These are phyloP conservation scores for Syzygium oleosum DNA, from an alignment of 345 rosid species.

Conservation along the genomic window DNA sequence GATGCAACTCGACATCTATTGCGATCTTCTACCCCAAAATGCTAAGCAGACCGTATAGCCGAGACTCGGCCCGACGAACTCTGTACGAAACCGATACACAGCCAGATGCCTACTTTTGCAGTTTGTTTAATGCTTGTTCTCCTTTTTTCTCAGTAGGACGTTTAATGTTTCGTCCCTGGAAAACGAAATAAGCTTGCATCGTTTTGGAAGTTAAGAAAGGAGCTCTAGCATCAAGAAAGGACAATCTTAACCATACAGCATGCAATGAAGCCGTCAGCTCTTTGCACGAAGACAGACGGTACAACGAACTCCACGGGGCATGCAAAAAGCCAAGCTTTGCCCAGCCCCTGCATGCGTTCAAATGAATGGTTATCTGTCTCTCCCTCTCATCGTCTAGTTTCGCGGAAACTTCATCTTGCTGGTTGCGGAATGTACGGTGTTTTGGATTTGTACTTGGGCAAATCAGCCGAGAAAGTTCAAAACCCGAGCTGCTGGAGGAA, in stretches of 20 bases:
- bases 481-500: not conserved
- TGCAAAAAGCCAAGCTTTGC: not conserved
- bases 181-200: not conserved
- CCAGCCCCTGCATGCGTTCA: not conserved
- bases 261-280: not conserved
- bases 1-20: not conserved
- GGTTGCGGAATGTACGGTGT: not conserved
- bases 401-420: not conserved
- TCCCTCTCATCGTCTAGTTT: not conserved
- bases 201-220: not conserved
- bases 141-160: not conserved
- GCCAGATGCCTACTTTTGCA: not conserved
- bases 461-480: not conserved
- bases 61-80: not conserved
- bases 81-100: not conserved
- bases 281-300: not conserved
- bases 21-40: not conserved
- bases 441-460: not conserved
- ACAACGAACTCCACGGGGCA: not conserved
- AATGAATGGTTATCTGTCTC: not conserved
- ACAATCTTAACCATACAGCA: not conserved
- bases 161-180: not conserved
- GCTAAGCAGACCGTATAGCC: not conserved
- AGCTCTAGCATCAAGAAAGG: not conserved
- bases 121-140: not conserved